These are phyloP conservation scores for Populus pruinosa DNA, from an alignment of 345 rosid species.

Conservation along the genomic window DNA sequence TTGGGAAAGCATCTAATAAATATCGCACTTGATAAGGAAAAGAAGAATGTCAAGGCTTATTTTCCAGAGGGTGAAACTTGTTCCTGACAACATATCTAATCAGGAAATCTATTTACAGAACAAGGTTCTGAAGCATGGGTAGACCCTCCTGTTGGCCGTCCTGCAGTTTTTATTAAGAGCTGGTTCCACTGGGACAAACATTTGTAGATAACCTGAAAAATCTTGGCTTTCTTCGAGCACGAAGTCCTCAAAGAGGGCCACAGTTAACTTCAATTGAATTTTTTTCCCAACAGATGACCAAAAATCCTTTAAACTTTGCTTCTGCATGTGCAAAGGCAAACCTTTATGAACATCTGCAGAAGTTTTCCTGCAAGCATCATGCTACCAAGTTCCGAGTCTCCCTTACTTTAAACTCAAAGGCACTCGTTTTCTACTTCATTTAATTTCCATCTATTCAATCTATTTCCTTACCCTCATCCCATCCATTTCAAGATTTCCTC, in stretches of 20 bases:
- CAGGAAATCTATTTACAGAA: constrained; percentile 40
- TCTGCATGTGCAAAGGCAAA: background rate
- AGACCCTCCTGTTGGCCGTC: constrained; percentile 60
- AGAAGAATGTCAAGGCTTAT: constrained; percentile 48
- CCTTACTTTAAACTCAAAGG: background rate
- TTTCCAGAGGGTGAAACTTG: constrained; percentile 50
- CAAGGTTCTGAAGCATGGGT: constrained; percentile 45
- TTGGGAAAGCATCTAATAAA: constrained; percentile 11
- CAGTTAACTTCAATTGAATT: background rate
- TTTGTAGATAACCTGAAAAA: constrained; percentile 45
- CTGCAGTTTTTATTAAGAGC: constrained; percentile 57
- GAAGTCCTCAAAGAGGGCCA: background rate
- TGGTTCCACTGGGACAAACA: constrained; percentile 51
- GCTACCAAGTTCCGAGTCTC: background rate
- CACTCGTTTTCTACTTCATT: no score
- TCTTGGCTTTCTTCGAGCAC: constrained; percentile 29
- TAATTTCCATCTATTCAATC: background rate
- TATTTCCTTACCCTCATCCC: background rate
- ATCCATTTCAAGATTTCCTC: background rate
- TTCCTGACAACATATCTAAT: constrained; percentile 61
- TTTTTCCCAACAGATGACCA: background rate
- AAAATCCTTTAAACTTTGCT: background rate
- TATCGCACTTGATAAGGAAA: constrained; percentile 50
- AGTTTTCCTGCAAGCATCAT: background rate
- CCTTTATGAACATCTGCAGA: background rate